These are phyloP conservation scores for Cystobasidium tubakii DNA, from an alignment of 768 basidiomycete genomes.

Conservation along the genomic window DNA sequence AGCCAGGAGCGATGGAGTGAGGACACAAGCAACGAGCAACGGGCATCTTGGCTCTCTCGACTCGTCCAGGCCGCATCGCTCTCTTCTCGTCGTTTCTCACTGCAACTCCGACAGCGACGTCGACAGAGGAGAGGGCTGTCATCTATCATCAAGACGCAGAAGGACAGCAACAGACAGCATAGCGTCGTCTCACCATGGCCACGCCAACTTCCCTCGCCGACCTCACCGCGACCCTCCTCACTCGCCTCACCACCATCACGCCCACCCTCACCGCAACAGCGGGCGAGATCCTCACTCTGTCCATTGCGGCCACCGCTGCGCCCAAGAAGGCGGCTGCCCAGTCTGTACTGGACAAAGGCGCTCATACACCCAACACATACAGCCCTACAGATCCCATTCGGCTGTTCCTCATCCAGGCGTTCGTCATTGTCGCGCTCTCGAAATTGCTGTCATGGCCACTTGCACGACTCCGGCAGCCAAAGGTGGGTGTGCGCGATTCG, in stretches of 20 bases:
- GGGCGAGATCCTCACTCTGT: slow-evolving; percentile 12
- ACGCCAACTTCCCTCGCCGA: not conserved
- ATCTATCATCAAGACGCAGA: not conserved
- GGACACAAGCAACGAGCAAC: no score
- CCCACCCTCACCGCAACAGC: slow-evolving; percentile 28
- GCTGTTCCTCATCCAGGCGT: slow-evolving; percentile 45
- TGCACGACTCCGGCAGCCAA: slow-evolving; percentile 69
- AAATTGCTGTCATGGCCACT: slow-evolving; percentile 66
- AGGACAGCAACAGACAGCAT: not conserved
- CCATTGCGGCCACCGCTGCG: not conserved
- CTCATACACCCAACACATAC: slow-evolving; percentile 24
- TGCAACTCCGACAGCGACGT: no score
- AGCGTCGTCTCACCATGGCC: not conserved
- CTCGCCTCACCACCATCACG: slow-evolving; percentile 26
- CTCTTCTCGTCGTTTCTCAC: no score
- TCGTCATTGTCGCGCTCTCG: slow-evolving; percentile 68
- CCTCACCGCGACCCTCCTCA: not conserved
- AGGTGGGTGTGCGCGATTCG: slow-evolving; percentile 69
- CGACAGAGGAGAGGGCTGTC: no score
- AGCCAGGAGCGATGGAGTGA: no score
- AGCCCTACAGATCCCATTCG: slow-evolving; percentile 40
- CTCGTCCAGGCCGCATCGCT: no score
- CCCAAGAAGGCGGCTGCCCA: slow-evolving; percentile 34
- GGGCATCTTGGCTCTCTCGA: no score
- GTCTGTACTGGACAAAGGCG: slow-evolving; percentile 37